phyloP scores from a whole-genome alignment of 345 rosid species.

The Eucalyptus shirleyi region DNA sequence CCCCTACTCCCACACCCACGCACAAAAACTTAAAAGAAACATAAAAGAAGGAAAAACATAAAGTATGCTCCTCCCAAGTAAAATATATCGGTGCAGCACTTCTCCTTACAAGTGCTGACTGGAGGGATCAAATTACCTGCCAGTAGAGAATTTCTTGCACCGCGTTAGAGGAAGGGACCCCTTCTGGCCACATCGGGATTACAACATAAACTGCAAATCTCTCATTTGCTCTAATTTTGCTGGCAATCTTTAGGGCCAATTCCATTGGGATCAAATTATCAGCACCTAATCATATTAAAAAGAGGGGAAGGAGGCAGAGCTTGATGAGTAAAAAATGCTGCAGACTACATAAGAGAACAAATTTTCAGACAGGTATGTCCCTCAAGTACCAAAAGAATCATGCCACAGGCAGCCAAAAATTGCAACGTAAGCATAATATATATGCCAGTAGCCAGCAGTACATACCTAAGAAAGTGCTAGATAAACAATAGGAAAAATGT shows the following conservation, averaged over 20 bases:
- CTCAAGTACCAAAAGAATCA: neutral
- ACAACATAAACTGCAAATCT: conserved; percentile 70
- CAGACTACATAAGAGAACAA: neutral
- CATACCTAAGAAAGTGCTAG: neutral
- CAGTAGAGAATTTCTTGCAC: conserved; percentile 85
- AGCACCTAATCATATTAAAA: conserved; percentile 42
- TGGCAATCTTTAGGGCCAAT: conserved; percentile 62
- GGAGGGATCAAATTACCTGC: conserved; percentile 42
- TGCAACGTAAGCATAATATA: neutral
- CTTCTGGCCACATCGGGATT: conserved; percentile 95
- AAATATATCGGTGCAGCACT: neutral
- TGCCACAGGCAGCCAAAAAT: neutral
- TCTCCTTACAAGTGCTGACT: neutral
- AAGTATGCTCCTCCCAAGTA: neutral
- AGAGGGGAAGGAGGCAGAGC: neutral
- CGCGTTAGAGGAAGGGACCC: conserved; percentile 51
- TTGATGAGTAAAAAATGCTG: neutral
- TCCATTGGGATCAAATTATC: conserved; percentile 89
- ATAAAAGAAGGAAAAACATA: neutral
- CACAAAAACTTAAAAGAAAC: neutral
- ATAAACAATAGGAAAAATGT: neutral
- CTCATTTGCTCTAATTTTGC: conserved; percentile 66
- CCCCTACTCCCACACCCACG: neutral
- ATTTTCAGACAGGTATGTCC: neutral
- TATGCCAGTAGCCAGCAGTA: neutral